A percentile compares a stretch with the other conserved stretches of the same genome.
phyloP scores from a whole-genome alignment of 306 rosid species.

The Quercus variabilis region DNA sequence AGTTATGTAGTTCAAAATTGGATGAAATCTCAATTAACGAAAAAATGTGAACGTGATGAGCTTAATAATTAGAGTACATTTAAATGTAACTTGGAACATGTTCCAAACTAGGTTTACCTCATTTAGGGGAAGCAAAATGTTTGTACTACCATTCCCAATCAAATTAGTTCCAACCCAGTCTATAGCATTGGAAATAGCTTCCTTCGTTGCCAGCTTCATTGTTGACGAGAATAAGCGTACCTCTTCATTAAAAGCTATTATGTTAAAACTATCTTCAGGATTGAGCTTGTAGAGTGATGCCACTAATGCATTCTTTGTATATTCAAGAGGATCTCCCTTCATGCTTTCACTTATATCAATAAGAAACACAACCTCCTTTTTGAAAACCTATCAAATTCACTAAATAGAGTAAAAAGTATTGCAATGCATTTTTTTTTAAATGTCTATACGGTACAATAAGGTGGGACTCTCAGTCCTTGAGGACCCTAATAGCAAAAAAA shows the following conservation, averaged over 20 bases:
- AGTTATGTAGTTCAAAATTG: neutral
- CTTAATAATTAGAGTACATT: conserved; percentile 11
- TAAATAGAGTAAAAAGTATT: neutral
- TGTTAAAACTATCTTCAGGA: conserved; percentile 69
- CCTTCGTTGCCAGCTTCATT: conserved; percentile 62
- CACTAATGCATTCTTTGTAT: conserved; percentile 57
- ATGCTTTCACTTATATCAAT: conserved; percentile 86
- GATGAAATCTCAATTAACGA: neutral
- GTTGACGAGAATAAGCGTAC: conserved; percentile 52
- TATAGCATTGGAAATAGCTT: conserved; percentile 56
- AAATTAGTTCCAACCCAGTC: conserved; percentile 53
- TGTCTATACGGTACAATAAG: neutral
- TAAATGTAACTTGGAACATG: conserved; percentile 9
- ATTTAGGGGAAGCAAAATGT: conserved; percentile 73
- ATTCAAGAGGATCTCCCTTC: conserved; percentile 77
- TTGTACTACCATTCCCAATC: conserved; percentile 69
- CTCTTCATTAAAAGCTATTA: conserved; percentile 66
- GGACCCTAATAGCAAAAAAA: neutral
- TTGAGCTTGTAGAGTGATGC: conserved; percentile 65
- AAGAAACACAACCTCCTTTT: conserved; percentile 72
- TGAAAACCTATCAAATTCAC: conserved; percentile 56
- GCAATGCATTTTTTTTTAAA: neutral
- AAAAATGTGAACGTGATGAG: conserved; percentile 3
- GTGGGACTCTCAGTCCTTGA: neutral
- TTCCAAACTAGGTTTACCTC: conserved; percentile 43